These are phyloP conservation scores for Colletotrichum chlorophyti DNA, from an alignment of 2,329 filamentous ascomycete species.

Conservation along the genomic window DNA sequence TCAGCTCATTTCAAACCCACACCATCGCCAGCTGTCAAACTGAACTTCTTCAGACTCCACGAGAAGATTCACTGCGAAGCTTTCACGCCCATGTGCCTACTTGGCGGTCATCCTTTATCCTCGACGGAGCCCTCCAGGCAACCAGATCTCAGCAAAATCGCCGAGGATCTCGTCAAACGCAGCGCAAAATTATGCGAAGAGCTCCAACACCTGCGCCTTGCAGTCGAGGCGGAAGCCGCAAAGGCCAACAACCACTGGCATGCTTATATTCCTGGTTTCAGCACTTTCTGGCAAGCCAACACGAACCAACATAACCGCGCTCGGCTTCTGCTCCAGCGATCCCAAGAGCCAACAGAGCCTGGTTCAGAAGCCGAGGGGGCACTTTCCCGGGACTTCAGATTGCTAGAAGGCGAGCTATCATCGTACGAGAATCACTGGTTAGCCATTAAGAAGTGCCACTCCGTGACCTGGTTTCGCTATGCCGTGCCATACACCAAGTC, in stretches of 20 bases:
- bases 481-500: slow-evolving; percentile 8
- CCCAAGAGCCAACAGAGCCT: background rate
- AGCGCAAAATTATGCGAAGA: slow-evolving; percentile 5
- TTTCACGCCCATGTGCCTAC: too few species aligned
- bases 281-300: slow-evolving; percentile 19
- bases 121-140: too few species aligned
- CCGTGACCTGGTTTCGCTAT: slow-evolving; percentile 18
- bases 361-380: slow-evolving; percentile 2
- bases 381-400: slow-evolving; percentile 8
- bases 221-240: background rate
- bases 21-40: background rate
- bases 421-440: slow-evolving; percentile 23
- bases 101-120: too few species aligned
- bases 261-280: slow-evolving; percentile 19
- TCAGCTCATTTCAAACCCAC: background rate
- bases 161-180: slow-evolving; percentile 2
- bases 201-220: background rate
- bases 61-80: background rate
- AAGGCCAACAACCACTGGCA: slow-evolving; percentile 23
- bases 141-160: background rate
- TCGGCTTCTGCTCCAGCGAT: slow-evolving; percentile 8
- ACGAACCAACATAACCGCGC: slow-evolving; percentile 3
- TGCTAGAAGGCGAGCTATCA: slow-evolving; percentile 7
- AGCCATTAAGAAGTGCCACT: slow-evolving; percentile 18
- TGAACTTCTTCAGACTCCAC: background rate